These are phyloP conservation scores for Pythium volutum DNA, from an alignment of 352 stramenopile species.

Conservation along the genomic window DNA sequence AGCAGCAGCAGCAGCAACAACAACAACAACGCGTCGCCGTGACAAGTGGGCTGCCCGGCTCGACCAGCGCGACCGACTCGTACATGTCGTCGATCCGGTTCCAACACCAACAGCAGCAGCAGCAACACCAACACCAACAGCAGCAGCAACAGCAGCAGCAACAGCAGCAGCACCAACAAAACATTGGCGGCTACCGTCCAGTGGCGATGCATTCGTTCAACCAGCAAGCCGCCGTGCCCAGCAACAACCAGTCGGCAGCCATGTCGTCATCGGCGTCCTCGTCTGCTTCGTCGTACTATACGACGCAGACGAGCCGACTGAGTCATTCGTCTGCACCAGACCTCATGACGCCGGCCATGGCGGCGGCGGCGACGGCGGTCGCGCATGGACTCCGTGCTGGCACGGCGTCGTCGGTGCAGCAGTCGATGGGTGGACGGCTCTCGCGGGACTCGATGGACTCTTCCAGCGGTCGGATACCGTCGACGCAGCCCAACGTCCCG, in stretches of 20 bases:
- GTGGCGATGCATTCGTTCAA: conserved; percentile 22
- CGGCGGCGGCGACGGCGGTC: background rate
- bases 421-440: conserved; percentile 11
- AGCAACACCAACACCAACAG: conserved; percentile 17
- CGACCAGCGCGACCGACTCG: conserved; percentile 6
- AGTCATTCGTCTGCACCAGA: background rate
- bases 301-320: conserved; percentile 11
- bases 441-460: background rate
- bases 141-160: conserved; percentile 20
- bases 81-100: conserved; percentile 25
- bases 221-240: background rate
- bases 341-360: conserved; percentile 22
- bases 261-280: conserved; percentile 1
- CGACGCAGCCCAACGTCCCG: background rate
- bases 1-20: too few species aligned
- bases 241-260: background rate
- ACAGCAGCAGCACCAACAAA: conserved; percentile 21
- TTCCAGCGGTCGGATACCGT: conserved; percentile 15
- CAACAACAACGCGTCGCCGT: background rate
- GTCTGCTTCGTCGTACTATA: conserved; percentile 16
- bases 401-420: background rate
- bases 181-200: conserved; percentile 13
- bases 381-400: conserved; percentile 5
- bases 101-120: conserved; percentile 21
- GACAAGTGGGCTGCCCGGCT: background rate